Conservation (phyloP, 2,329 filamentous ascomycete genomes). For the Pseudocercospora fijiensis region DNA sequence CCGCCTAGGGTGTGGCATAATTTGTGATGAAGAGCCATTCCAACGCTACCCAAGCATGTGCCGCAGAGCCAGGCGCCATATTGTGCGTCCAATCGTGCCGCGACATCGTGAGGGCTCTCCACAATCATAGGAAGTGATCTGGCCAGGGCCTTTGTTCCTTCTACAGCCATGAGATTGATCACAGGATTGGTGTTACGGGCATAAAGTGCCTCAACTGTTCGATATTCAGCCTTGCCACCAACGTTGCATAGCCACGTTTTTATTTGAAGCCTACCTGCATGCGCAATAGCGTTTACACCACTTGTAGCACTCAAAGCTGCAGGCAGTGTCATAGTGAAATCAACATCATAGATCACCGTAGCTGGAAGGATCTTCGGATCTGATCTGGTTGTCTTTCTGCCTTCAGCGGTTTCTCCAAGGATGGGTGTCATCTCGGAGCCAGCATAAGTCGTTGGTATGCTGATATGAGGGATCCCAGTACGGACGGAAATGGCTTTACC, state of each 20-base stretch:
- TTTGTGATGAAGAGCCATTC: constrained; percentile 67
- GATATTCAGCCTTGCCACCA: constrained; percentile 1
- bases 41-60: constrained; percentile 58
- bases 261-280: constrained; percentile 47
- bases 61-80: constrained; percentile 67
- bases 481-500: constrained; percentile 40
- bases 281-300: constrained; percentile 65
- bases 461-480: constrained; percentile 39
- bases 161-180: constrained; percentile 57
- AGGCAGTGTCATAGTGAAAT: constrained; percentile 61
- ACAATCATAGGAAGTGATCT: constrained; percentile 55
- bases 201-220: constrained; percentile 61
- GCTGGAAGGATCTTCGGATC: constrained; percentile 61
- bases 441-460: constrained; percentile 40
- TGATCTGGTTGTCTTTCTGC: constrained; percentile 57
- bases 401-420: constrained; percentile 60
- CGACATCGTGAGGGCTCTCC: constrained; percentile 44
- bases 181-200: constrained; percentile 62
- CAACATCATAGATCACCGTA: constrained; percentile 64
- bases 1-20: constrained; percentile 66
- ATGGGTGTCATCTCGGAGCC: constrained; percentile 62
- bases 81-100: constrained; percentile 54
- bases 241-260: not conserved
- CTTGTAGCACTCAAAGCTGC: constrained; percentile 55
- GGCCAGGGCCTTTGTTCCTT: constrained; percentile 57